Conservation (phyloP, 371 early-diverging fungal genomes). For the Umbelopsis sp. region DNA sequence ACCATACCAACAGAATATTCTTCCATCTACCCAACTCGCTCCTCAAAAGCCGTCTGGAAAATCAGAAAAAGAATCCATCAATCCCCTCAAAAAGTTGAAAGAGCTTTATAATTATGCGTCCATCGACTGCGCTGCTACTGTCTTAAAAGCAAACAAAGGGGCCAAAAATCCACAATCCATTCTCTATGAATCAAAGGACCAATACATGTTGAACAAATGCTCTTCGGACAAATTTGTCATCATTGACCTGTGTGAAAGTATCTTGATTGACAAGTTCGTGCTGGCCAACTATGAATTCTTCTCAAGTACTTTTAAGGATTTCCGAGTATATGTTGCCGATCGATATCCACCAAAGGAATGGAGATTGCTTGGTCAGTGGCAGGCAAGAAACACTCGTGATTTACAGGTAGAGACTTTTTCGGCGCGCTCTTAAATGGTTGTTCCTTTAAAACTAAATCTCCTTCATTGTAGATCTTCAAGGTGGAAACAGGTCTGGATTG, state of each 20-base stretch:
- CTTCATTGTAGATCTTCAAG: conserved; percentile 67
- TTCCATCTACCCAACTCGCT: not conserved
- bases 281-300: conserved; percentile 97
- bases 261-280: conserved; percentile 86
- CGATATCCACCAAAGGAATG: conserved; percentile 88
- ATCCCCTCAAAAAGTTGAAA: conserved; percentile 58
- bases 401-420: conserved; percentile 60
- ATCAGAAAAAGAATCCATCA: conserved; percentile 27
- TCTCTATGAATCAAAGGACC: conserved; percentile 86
- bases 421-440: too few relatives aligned
- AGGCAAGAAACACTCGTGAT: conserved; percentile 82
- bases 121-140: conserved; percentile 91
- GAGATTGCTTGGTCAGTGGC: conserved; percentile 81
- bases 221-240: conserved; percentile 79
- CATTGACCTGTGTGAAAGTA: conserved; percentile 93
- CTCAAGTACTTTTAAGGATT: conserved; percentile 89
- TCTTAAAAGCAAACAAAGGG: conserved; percentile 82
- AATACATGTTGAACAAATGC: conserved; percentile 94
- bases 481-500: conserved; percentile 74
- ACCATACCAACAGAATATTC: not conserved
- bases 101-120: conserved; percentile 94
- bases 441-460: not conserved
- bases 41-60: conserved; percentile 3
- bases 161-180: conserved; percentile 85
- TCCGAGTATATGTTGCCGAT: conserved; percentile 77